Evolutionary conservation across 2,329 filamentous ascomycete genomes (phyloP).

Genomic region (Leptographium wingfieldii): DNA sequence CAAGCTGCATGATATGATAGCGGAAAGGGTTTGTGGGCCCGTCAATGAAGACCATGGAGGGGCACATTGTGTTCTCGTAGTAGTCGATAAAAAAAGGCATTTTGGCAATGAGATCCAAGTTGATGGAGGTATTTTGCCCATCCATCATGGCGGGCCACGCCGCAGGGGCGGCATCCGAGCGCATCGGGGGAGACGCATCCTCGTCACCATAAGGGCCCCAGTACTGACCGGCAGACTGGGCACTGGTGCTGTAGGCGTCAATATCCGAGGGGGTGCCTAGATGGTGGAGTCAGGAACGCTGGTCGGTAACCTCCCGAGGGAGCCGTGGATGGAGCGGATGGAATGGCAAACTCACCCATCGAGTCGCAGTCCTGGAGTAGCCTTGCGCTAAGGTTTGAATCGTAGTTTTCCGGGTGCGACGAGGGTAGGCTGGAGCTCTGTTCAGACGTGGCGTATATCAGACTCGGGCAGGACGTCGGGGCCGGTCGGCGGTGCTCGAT

Average conservation of each 20-base stretch:
- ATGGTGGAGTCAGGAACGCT: background rate
- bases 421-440: conserved; percentile 43
- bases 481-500: conserved; percentile 38
- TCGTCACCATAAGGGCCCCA: conserved; percentile 37
- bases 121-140: conserved; percentile 35
- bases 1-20: conserved; percentile 67
- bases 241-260: conserved; percentile 38
- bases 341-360: conserved; percentile 34
- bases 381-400: conserved; percentile 39
- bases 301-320: background rate
- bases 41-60: conserved; percentile 85
- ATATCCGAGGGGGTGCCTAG: conserved; percentile 29
- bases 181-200: conserved; percentile 26
- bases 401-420: conserved; percentile 46
- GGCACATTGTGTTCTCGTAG: conserved; percentile 85
- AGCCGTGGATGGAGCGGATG: background rate
- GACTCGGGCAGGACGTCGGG: conserved; percentile 47
- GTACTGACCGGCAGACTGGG: conserved; percentile 32
- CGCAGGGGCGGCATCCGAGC: conserved; percentile 19
- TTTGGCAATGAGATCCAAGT: conserved; percentile 56
- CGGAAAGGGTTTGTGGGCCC: conserved; percentile 76
- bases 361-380: conserved; percentile 42
- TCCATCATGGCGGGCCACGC: conserved; percentile 33
- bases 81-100: conserved; percentile 87
- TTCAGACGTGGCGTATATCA: conserved; percentile 48